Evolutionary conservation across 495 filamentous ascomycete species (phyloP), one percentile per base, ranked within the genome.

Genomic region (Penicillium cataractarum): DNA sequence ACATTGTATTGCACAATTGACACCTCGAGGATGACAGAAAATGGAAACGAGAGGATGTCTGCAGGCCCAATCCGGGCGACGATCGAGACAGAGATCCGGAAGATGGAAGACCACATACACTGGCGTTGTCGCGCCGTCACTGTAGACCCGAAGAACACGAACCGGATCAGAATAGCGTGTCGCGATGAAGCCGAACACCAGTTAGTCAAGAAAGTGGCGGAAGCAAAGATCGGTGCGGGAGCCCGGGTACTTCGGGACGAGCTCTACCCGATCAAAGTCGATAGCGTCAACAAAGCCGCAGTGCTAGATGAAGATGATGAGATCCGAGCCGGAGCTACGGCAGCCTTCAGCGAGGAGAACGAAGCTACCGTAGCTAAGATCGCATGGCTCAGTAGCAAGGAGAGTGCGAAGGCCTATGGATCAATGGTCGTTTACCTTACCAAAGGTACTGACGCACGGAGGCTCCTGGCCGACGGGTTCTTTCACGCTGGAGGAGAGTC

Each of bases 341-440:
- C 31, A 27, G 68, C 57, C 49, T 32, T 73, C 2, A 50, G 68
- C 19, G 62, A 69, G 35, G 68, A 73, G 46, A 69, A 73, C 10
- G 55, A 69, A 48, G 13, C 42, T 15, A 67, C 60, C 3, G 60
- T 73, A 13, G 68, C 68, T 2, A 73, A 67, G 42, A 69, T 73
- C 15, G 26, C 61, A 24, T 76, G 68, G 74, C 74, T 77, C n/a
- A 76, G 70, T 58, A 73, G 48, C 1, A 74, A 71, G 62, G 66
- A 76, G 5, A 40, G 0, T 6, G 61, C 50, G 6, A 77, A 75
- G 48, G 52, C 73, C 3, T 73, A 75, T 69, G 63, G 72, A 22
- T 76, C 67, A 8, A 75, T 75, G 65, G 72, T 74, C 17, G 65
- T 75, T 0, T 76, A 76, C 53, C 58, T 75, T 0, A 76, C 72